These are phyloP conservation scores for Xylariaceae sp. DNA, from an alignment of 2,329 filamentous ascomycete species.

Conservation along the genomic window DNA sequence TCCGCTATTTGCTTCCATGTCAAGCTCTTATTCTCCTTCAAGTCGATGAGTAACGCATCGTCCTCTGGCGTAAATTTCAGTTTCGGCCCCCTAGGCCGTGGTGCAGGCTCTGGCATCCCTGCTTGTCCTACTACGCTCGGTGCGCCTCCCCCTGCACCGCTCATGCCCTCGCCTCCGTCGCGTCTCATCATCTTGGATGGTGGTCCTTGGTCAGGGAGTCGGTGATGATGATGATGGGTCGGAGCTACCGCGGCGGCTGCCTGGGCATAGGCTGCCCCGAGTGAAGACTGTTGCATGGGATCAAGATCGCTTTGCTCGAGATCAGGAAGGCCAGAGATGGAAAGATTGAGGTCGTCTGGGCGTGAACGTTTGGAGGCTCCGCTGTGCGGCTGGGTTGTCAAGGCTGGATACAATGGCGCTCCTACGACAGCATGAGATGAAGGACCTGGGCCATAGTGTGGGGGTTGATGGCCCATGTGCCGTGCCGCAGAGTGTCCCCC, in stretches of 20 bases:
- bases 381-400: conserved; percentile 39
- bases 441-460: conserved; percentile 50
- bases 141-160: conserved; percentile 51
- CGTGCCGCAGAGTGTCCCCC: conserved; percentile 45
- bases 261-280: conserved; percentile 51
- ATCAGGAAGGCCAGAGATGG: conserved; percentile 47
- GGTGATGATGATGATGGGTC: conserved; percentile 80
- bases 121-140: conserved; percentile 82
- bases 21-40: conserved; percentile 91
- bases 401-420: conserved; percentile 48
- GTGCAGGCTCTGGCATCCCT: conserved; percentile 81
- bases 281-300: conserved; percentile 49
- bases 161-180: conserved; percentile 47
- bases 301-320: conserved; percentile 54
- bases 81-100: conserved; percentile 79
- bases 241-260: conserved; percentile 43
- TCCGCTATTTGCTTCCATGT: conserved; percentile 98
- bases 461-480: conserved; percentile 48
- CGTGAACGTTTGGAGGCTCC: conserved; percentile 49
- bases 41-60: conserved; percentile 78
- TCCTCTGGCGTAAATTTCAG: conserved; percentile 92
- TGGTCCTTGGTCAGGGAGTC: conserved; percentile 68
- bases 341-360: conserved; percentile 57
- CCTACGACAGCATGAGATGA: conserved; percentile 45
- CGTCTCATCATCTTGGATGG: conserved; percentile 64